Percentiles rank a stretch among this genome's conserved stretches.
Evolutionary conservation across 345 rosid species (phyloP).

Genomic region (Sisymbrium altissimum): DNA sequence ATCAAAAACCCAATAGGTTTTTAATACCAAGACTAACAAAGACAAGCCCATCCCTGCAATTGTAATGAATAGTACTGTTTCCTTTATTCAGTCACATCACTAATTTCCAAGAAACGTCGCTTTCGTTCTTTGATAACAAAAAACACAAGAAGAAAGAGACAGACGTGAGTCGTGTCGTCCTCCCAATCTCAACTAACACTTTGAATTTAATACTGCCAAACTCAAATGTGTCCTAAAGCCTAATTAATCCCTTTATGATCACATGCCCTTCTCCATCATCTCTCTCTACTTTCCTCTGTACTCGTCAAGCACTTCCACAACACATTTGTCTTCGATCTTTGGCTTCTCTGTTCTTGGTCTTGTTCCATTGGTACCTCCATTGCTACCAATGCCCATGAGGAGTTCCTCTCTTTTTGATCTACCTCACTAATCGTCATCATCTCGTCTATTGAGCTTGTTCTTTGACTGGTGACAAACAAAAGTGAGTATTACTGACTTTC

Average conservation of each 20-base stretch:
- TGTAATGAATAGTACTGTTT: background rate
- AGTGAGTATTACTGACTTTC: too few relatives aligned
- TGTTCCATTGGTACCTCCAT: too few relatives aligned
- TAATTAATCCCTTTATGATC: conserved; percentile 16
- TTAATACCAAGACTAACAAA: too few relatives aligned
- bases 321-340: too few relatives aligned
- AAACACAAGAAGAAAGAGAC: conserved; percentile 33
- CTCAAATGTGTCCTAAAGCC: conserved; percentile 27
- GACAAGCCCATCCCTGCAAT: background rate
- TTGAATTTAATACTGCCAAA: conserved; percentile 19
- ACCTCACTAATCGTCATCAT: too few relatives aligned
- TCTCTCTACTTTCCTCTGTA: background rate
- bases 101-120: conserved; percentile 20
- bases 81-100: background rate
- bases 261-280: conserved; percentile 20
- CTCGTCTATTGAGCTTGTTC: too few relatives aligned
- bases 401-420: too few relatives aligned
- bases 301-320: background rate
- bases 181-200: conserved; percentile 29
- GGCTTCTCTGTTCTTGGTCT: too few relatives aligned
- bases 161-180: conserved; percentile 6
- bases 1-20: too few relatives aligned
- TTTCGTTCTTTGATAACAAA: conserved; percentile 19
- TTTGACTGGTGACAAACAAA: too few relatives aligned
- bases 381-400: too few relatives aligned